Conservation (phyloP, 768 basidiomycete species). For the Gelatoporia subvermispora region DNA sequence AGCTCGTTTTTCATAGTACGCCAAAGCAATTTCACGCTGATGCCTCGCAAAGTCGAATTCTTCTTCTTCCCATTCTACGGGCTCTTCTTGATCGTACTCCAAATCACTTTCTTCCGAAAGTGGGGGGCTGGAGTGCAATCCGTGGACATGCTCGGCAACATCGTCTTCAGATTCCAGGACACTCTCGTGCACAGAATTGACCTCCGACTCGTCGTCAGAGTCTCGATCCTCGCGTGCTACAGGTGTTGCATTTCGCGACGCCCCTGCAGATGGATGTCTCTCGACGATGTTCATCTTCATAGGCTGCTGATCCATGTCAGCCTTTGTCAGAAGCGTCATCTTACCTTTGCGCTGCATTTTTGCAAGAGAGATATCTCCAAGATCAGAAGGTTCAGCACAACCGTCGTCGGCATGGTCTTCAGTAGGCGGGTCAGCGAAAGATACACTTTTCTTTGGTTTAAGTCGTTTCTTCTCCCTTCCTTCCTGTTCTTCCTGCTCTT, state of each 20-base stretch:
- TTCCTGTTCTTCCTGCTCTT: conserved; percentile 20
- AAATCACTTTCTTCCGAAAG: background rate
- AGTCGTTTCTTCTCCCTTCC: conserved; percentile 27
- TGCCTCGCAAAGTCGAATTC: conserved; percentile 62
- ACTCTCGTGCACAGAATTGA: conserved; percentile 31
- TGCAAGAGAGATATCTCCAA: conserved; percentile 53
- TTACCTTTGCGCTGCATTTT: conserved; percentile 37
- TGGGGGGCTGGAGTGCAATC: conserved; percentile 12
- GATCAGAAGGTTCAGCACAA: conserved; percentile 26
- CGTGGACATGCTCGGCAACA: conserved; percentile 24
- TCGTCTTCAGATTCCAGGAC: conserved; percentile 16
- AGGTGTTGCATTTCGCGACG: conserved; percentile 17
- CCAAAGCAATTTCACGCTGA: conserved; percentile 70
- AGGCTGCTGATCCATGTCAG: conserved; percentile 35
- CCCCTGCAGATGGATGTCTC: conserved; percentile 37
- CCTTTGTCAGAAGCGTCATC: conserved; percentile 27
- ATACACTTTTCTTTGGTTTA: conserved; percentile 56
- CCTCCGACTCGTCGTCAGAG: conserved; percentile 66
- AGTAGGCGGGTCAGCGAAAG: conserved; percentile 48
- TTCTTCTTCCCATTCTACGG: conserved; percentile 43
- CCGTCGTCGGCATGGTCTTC: conserved; percentile 23
- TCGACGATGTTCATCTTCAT: conserved; percentile 73
- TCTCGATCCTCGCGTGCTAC: conserved; percentile 31
- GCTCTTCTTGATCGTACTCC: conserved; percentile 28
- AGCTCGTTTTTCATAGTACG: conserved; percentile 60